Evolutionary conservation across 805 yeast genomes (phyloP).

Genomic region (Alloascoidea hylecoeti): DNA sequence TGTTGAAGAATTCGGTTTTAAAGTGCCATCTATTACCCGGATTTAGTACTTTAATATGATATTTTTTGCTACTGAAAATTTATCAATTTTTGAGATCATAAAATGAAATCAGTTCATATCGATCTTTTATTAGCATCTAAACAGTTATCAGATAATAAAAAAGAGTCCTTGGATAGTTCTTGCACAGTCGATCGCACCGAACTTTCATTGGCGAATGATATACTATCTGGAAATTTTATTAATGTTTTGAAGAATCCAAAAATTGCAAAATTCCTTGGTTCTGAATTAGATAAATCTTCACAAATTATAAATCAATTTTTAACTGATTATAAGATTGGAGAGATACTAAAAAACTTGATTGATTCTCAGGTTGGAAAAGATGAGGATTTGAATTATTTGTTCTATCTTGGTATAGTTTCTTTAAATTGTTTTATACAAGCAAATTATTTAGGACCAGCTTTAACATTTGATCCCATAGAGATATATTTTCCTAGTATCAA

Average conservation of each 20-base stretch:
- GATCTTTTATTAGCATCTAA: too few relatives aligned
- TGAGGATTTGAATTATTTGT: not conserved
- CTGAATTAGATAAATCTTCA: not conserved
- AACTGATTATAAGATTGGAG: not conserved
- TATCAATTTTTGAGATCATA: too few relatives aligned
- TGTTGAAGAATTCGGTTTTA: too few relatives aligned
- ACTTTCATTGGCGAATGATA: too few relatives aligned
- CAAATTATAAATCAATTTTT: not conserved
- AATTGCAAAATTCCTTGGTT: not conserved
- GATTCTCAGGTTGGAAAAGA: not conserved
- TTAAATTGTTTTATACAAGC: conserved; percentile 59
- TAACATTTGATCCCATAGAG: conserved; percentile 23
- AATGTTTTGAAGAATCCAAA: not conserved
- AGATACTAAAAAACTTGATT: not conserved
- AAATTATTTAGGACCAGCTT: conserved; percentile 75
- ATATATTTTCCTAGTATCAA: conserved; percentile 10
- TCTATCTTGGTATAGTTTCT: conserved; percentile 35
- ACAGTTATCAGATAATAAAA: too few relatives aligned
- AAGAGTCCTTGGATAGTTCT: too few relatives aligned
- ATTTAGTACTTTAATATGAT: too few relatives aligned
- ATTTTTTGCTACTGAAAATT: too few relatives aligned
- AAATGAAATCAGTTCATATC: too few relatives aligned
- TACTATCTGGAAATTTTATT: not conserved
- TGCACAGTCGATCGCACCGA: too few relatives aligned
- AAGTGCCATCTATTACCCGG: too few relatives aligned